Conservation (phyloP, 768 basidiomycete species). For the Russula sp. region DNA sequence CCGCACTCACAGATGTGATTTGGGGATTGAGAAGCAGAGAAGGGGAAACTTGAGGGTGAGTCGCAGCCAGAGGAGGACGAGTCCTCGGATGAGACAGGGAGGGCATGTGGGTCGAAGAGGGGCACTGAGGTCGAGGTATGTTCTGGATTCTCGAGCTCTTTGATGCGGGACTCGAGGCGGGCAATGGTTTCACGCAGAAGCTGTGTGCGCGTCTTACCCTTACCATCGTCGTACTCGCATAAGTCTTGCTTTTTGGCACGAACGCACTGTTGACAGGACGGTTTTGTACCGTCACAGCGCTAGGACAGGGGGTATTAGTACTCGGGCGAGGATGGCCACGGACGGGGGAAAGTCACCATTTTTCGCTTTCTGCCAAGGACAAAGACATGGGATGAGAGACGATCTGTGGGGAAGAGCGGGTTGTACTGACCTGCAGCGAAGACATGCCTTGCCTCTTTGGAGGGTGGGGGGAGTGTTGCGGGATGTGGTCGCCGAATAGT, state of each 20-base stretch:
- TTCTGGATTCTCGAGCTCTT: conserved; percentile 74
- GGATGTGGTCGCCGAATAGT: conserved; percentile 23
- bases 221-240: conserved; percentile 83
- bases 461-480: conserved; percentile 28
- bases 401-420: neutral
- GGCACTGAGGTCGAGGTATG: conserved; percentile 65
- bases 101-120: conserved; percentile 64
- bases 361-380: conserved; percentile 28
- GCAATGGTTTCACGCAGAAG: conserved; percentile 73
- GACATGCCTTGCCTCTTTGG: conserved; percentile 32
- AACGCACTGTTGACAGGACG: conserved; percentile 73
- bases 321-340: neutral
- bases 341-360: conserved; percentile 20
- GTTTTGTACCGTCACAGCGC: conserved; percentile 77
- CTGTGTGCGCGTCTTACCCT: conserved; percentile 79
- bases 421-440: conserved; percentile 30
- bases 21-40: conserved; percentile 38
- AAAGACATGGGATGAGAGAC: conserved; percentile 7
- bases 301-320: conserved; percentile 33
- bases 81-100: conserved; percentile 34
- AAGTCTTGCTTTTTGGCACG: conserved; percentile 72
- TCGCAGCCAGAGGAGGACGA: conserved; percentile 38
- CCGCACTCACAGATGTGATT: conserved; percentile 41
- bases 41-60: conserved; percentile 36
- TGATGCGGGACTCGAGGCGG: conserved; percentile 66